Evolutionary conservation across 2,329 filamentous ascomycete species (phyloP).

Genomic region (Epichloe aotearoae): DNA sequence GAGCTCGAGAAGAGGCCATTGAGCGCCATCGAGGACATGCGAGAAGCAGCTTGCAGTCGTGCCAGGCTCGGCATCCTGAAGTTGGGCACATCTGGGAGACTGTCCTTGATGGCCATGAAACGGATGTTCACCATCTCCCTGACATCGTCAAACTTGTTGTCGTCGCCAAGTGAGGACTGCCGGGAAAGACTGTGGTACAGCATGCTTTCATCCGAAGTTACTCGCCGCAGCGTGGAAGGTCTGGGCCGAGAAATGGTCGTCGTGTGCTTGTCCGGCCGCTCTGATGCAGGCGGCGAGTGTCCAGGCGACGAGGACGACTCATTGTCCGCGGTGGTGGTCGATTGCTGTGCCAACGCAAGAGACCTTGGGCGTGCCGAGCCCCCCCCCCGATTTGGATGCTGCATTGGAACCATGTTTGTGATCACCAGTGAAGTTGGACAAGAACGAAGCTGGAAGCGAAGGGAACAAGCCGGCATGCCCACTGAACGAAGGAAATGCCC

Average conservation of each 20-base stretch:
- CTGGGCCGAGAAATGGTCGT: constrained; percentile 6
- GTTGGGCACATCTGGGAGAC: constrained; percentile 64
- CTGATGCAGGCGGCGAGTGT: background rate
- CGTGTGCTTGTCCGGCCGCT: background rate
- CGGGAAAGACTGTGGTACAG: constrained; percentile 63
- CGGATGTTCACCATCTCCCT: constrained; percentile 78
- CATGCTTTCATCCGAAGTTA: constrained; percentile 55
- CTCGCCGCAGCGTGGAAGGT: constrained; percentile 18
- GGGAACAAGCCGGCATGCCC: constrained; percentile 20
- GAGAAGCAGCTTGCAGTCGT: constrained; percentile 28
- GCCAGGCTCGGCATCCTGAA: constrained; percentile 57
- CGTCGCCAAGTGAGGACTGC: constrained; percentile 74
- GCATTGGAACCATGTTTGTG: constrained; percentile 7
- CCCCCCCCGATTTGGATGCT: background rate
- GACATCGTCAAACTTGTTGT: constrained; percentile 66
- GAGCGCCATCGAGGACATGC: constrained; percentile 20
- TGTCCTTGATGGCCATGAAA: constrained; percentile 82
- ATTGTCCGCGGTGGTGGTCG: background rate
- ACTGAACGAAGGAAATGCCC: constrained; percentile 39
- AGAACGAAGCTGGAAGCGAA: constrained; percentile 30
- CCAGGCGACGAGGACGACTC: background rate
- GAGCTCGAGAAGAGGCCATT: constrained; percentile 18
- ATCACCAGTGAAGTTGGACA: constrained; percentile 21
- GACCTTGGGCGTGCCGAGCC: background rate
- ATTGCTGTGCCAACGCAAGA: background rate